These are phyloP conservation scores for Podospora pseudocomata DNA, from an alignment of 495 filamentous ascomycete genomes.

Conservation along the genomic window DNA sequence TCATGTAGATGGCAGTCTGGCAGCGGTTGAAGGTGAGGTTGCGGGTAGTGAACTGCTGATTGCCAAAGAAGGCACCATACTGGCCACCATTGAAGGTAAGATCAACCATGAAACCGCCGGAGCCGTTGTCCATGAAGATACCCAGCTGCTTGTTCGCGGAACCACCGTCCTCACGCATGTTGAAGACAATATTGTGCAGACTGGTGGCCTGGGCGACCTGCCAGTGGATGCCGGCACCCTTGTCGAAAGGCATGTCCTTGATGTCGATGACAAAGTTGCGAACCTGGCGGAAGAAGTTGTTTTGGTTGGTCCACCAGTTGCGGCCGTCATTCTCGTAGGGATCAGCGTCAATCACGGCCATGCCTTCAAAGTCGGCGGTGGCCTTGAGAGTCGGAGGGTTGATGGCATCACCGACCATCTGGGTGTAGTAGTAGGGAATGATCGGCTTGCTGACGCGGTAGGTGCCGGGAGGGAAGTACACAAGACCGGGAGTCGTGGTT, in stretches of 20 bases:
- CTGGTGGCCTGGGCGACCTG: slow-evolving; percentile 94
- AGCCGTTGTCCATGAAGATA: slow-evolving; percentile 97
- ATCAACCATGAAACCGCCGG: slow-evolving; percentile 83
- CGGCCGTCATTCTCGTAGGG: slow-evolving; percentile 62
- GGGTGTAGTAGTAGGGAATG: slow-evolving; percentile 73
- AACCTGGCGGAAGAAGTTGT: slow-evolving; percentile 97
- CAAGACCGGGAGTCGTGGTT: slow-evolving; percentile 69
- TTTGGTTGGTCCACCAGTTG: slow-evolving; percentile 82
- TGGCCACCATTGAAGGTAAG: slow-evolving; percentile 83
- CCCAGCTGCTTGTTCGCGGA: slow-evolving; percentile 74
- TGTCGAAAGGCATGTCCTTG: slow-evolving; percentile 59
- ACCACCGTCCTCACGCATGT: slow-evolving; percentile 73
- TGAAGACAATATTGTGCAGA: slow-evolving; percentile 84
- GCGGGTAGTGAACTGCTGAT: slow-evolving; percentile 92
- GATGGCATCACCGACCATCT: slow-evolving; percentile 70
- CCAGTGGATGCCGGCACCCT: slow-evolving; percentile 89
- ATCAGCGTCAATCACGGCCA: slow-evolving; percentile 86
- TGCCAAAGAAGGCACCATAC: slow-evolving; percentile 82
- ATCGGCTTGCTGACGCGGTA: slow-evolving; percentile 68
- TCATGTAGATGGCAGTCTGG: slow-evolving; percentile 86
- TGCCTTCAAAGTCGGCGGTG: slow-evolving; percentile 66
- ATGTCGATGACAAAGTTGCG: slow-evolving; percentile 93
- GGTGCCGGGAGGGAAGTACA: slow-evolving; percentile 79
- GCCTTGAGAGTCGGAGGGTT: slow-evolving; percentile 76
- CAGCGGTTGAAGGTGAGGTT: slow-evolving; percentile 88